Evolutionary conservation across 2,329 filamentous ascomycete genomes (phyloP), one percentile per base, ranked within the genome.

Genomic region (Periconia digitata): DNA sequence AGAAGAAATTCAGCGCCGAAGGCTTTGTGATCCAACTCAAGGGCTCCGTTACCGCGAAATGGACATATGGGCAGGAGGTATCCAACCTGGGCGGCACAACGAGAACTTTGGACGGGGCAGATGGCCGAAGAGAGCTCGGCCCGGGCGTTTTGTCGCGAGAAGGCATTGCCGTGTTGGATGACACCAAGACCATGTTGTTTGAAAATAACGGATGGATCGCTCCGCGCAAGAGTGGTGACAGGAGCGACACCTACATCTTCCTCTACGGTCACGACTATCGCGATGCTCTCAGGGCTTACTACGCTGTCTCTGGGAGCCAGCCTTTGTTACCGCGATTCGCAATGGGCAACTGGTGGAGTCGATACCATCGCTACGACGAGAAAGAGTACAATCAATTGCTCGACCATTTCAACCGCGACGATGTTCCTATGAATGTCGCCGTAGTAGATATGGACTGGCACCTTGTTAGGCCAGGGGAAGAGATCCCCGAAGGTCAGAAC

Each of bases 371-470:
- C 2, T 86, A 85, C 58, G 72, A 70, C 0, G 74, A 76, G 22
- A 70, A 78, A 2, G 79, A 83, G 54, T 86, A 85, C 56, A 51
- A 85, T 2, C 65, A 69, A 13, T 71, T 86, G 15, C 80, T 86
- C 73, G 79, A 83, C 46, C 72, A 74, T 42, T 85, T 86, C 53
- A 61, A 70, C 4, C 64, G 68, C 8, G 67, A 79, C 20, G 64
- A 73, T 0, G 76, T 86, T 6, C 84, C 84, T 0, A 68, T 86
- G 32, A 80, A 76, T 5, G 81, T 85, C 6, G 82, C 77, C 2
- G 81, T 85, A 0, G 65, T 86, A 3, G 84, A 86, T 58, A 86
- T 86, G 83, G 84, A 85, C 61, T 86, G 83, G 84, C 84, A 86
- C 65, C 63, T 78, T 37, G 81, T 84, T 1, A 46, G 41, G 5